phyloP scores from a whole-genome alignment of 2,329 filamentous ascomycete species.

The Dryadomyces quercivorus region DNA sequence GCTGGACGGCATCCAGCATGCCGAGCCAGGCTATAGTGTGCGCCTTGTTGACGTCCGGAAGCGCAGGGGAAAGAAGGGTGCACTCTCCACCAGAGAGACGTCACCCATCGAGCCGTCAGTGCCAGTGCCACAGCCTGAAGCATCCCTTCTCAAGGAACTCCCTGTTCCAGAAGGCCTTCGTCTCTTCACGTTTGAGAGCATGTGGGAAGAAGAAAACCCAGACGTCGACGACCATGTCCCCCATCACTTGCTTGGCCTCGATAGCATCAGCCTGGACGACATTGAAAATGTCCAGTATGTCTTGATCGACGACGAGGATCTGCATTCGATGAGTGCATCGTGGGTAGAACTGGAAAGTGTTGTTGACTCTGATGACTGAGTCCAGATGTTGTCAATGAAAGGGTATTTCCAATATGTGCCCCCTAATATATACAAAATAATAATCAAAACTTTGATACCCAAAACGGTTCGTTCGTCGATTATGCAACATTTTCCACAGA shows the following conservation, averaged over 20 bases:
- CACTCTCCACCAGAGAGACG: too few relatives aligned
- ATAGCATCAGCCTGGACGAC: background rate
- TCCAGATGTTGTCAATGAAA: background rate
- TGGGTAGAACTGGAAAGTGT: constrained; percentile 8
- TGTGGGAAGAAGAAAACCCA: background rate
- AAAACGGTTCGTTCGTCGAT: too few relatives aligned
- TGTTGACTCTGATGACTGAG: constrained; percentile 1
- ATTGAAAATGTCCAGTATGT: constrained; percentile 4
- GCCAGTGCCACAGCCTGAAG: background rate
- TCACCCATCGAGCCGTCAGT: too few relatives aligned
- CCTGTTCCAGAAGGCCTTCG: background rate
- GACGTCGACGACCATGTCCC: background rate
- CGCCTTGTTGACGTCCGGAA: background rate
- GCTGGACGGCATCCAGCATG: background rate
- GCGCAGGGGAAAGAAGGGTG: background rate
- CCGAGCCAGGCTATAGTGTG: background rate
- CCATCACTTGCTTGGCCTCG: background rate
- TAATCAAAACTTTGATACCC: background rate
- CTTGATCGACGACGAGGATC: constrained; percentile 5
- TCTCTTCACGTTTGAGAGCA: background rate
- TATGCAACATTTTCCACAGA: too few relatives aligned
- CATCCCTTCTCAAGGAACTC: background rate
- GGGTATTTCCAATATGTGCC: too few relatives aligned
- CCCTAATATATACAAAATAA: too few relatives aligned
- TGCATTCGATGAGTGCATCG: constrained; percentile 5